Evolutionary conservation across 2,329 filamentous ascomycete genomes (phyloP).

Genomic region (Talaromyces sp.): DNA sequence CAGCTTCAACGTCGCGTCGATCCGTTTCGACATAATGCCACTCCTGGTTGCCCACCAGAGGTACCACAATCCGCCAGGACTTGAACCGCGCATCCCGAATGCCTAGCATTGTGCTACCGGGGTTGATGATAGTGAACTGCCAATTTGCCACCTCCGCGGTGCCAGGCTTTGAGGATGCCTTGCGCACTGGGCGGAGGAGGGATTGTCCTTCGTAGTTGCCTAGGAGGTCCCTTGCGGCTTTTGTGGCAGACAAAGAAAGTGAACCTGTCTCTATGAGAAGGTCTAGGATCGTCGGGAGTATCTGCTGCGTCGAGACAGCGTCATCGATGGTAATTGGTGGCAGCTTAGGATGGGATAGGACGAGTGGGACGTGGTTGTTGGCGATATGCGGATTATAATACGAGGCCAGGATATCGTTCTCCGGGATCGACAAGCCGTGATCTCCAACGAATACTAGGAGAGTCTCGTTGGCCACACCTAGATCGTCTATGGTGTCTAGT

Average conservation of each 20-base stretch:
- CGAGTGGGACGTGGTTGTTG: slow-evolving; percentile 34
- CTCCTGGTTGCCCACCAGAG: slow-evolving; percentile 30
- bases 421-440: slow-evolving; percentile 36
- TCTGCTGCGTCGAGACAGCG: slow-evolving; percentile 31
- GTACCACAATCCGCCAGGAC: slow-evolving; percentile 30
- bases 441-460: slow-evolving; percentile 34
- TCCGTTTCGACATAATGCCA: slow-evolving; percentile 33
- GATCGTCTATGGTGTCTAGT: slow-evolving; percentile 30
- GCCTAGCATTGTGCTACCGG: slow-evolving; percentile 31
- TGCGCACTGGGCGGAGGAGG: slow-evolving; percentile 28
- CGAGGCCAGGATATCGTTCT: slow-evolving; percentile 33
- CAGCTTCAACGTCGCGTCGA: neutral
- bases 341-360: slow-evolving; percentile 32
- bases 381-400: slow-evolving; percentile 34
- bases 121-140: slow-evolving; percentile 37
- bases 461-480: slow-evolving; percentile 32
- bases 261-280: slow-evolving; percentile 32
- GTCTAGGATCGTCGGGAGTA: slow-evolving; percentile 32
- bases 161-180: slow-evolving; percentile 19
- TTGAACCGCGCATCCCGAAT: slow-evolving; percentile 31
- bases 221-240: slow-evolving; percentile 26
- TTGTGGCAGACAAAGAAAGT: slow-evolving; percentile 23
- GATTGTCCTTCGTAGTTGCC: slow-evolving; percentile 35
- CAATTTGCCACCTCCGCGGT: slow-evolving; percentile 21
- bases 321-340: slow-evolving; percentile 29